Conservation (phyloP, 345 rosid species). For the Viola odorata region DNA sequence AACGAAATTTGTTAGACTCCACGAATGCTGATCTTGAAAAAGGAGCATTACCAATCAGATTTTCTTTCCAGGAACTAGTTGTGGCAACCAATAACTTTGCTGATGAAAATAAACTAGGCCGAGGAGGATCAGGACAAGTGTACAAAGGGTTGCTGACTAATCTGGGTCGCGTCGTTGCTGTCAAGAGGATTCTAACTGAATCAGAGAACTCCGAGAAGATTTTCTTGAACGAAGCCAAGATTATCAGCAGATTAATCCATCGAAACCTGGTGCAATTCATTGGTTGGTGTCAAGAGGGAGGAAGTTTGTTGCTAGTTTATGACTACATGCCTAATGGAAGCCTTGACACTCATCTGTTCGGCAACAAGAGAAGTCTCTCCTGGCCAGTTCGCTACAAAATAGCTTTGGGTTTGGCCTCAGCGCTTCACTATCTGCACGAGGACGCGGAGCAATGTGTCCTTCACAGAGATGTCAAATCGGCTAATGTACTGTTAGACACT, state of each 20-base stretch:
- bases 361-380: constrained; percentile 16
- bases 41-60: constrained; percentile 5
- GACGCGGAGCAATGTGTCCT: constrained; percentile 53
- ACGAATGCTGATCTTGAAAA: constrained; percentile 1
- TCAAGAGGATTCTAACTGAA: constrained; percentile 43
- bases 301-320: constrained; percentile 45
- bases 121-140: constrained; percentile 24
- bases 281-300: constrained; percentile 52
- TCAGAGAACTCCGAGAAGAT: constrained; percentile 42
- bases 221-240: constrained; percentile 45
- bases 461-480: constrained; percentile 40
- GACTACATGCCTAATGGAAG: constrained; percentile 52
- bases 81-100: constrained; percentile 10
- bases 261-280: constrained; percentile 46
- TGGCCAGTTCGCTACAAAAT: constrained; percentile 38
- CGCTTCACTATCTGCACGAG: constrained; percentile 47
- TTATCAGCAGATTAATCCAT: constrained; percentile 47
- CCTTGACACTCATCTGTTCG: constrained; percentile 45
- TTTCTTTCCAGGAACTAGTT: background rate
- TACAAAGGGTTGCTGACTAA: constrained; percentile 10
- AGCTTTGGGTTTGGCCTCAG: constrained; percentile 42
- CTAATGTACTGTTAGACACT: constrained; percentile 2
- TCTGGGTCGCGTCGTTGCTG: constrained; percentile 28
- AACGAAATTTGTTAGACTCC: background rate
- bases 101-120: constrained; percentile 6